Percentiles rank a stretch among this genome's conserved stretches.
phyloP scores from a whole-genome alignment of 1,284 basidiomycete genomes.

The Flammula alnicola region DNA sequence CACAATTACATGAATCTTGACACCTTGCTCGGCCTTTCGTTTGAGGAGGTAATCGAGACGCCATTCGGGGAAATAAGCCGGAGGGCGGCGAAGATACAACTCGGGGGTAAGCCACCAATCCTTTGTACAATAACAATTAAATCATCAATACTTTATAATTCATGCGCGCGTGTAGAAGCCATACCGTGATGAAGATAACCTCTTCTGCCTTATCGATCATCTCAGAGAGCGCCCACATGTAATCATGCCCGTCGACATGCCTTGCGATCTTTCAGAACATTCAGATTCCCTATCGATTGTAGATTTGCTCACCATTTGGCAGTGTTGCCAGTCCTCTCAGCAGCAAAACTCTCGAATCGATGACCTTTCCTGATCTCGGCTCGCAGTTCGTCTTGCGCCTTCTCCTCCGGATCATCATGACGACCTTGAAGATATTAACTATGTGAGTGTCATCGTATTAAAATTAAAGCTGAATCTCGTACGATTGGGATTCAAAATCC shows the following conservation, averaged over 20 bases:
- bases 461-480: constrained; percentile 27
- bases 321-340: constrained; percentile 67
- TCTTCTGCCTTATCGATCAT: constrained; percentile 79
- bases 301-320: constrained; percentile 88
- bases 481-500: constrained; percentile 64
- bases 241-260: constrained; percentile 92
- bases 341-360: constrained; percentile 86
- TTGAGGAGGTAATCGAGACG: constrained; percentile 84
- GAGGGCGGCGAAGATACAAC: constrained; percentile 88
- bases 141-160: neutral
- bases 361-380: constrained; percentile 75
- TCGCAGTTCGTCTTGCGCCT: constrained; percentile 49
- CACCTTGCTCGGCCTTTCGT: constrained; percentile 89
- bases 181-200: constrained; percentile 78
- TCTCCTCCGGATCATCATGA: constrained; percentile 78
- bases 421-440: constrained; percentile 47
- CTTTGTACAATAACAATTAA: constrained; percentile 33
- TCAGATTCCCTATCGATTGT: neutral
- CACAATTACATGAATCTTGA: constrained; percentile 88
- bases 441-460: neutral
- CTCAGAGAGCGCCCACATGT: constrained; percentile 92
- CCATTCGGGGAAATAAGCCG: constrained; percentile 83
- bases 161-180: constrained; percentile 14
- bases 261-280: constrained; percentile 37
- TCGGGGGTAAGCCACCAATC: constrained; percentile 96